These are phyloP conservation scores for Diaporthe sp. DNA, from an alignment of 2,329 filamentous ascomycete species.

Conservation along the genomic window DNA sequence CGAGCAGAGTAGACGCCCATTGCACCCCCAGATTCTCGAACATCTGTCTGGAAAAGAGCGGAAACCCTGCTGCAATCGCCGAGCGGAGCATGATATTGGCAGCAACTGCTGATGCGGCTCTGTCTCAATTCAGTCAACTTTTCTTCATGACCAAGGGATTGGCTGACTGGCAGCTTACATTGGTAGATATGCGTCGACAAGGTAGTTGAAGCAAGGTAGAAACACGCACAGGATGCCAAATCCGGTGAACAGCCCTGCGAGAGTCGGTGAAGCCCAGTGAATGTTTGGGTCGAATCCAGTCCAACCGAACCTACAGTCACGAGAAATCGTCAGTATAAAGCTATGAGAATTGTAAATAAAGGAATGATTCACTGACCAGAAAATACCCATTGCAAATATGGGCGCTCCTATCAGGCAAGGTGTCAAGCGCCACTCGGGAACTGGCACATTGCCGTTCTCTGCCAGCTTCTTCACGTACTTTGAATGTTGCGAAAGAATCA, in stretches of 20 bases:
- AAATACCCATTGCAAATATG: conserved; percentile 50
- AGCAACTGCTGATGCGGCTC: conserved; percentile 52
- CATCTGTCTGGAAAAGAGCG: conserved; percentile 52
- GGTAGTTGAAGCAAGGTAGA: conserved; percentile 46
- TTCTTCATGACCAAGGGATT: not conserved
- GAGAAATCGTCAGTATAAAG: not conserved
- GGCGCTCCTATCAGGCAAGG: conserved; percentile 43
- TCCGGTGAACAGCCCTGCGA: conserved; percentile 41
- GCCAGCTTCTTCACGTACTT: conserved; percentile 44
- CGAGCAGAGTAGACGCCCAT: conserved; percentile 54
- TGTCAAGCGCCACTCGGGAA: conserved; percentile 44
- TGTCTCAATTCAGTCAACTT: conserved; percentile 31
- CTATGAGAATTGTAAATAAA: not conserved
- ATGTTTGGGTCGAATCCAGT: conserved; percentile 40
- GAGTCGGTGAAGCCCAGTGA: conserved; percentile 42
- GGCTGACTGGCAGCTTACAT: conserved; percentile 48
- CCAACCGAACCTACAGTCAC: conserved; percentile 39
- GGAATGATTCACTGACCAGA: conserved; percentile 44
- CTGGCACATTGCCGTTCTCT: conserved; percentile 37
- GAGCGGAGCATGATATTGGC: conserved; percentile 54
- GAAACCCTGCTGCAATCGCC: conserved; percentile 50
- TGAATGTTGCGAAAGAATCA: conserved; percentile 45
- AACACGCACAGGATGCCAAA: conserved; percentile 43
- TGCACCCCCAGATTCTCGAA: conserved; percentile 52
- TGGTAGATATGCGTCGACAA: conserved; percentile 54